Conservation (phyloP, 2,329 filamentous ascomycete species). For the Alternaria panax region DNA sequence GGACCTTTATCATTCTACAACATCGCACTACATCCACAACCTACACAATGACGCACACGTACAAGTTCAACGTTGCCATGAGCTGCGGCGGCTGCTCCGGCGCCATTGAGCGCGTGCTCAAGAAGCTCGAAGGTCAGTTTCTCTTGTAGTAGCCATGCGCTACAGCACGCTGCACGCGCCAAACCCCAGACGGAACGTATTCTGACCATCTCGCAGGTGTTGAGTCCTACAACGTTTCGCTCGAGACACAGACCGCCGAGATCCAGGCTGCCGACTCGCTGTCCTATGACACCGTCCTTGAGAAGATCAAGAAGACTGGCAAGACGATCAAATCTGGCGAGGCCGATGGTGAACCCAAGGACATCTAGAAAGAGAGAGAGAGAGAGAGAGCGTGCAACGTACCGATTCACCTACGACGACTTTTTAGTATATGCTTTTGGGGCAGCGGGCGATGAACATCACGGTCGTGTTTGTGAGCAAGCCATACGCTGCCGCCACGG, state of each 20-base stretch:
- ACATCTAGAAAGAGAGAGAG: slow-evolving; percentile 38
- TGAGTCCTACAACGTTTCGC: slow-evolving; percentile 84
- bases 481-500: slow-evolving; percentile 12
- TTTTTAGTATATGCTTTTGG: slow-evolving; percentile 25
- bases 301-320: slow-evolving; percentile 92
- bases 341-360: slow-evolving; percentile 65
- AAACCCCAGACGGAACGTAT: neutral
- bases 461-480: slow-evolving; percentile 11
- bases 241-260: slow-evolving; percentile 83
- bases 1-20: slow-evolving; percentile 1
- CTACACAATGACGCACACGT: slow-evolving; percentile 75
- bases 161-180: neutral
- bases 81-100: slow-evolving; percentile 95
- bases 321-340: slow-evolving; percentile 85
- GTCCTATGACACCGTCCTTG: slow-evolving; percentile 80
- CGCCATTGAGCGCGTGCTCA: slow-evolving; percentile 88
- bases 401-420: neutral
- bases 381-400: no score
- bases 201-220: slow-evolving; percentile 67
- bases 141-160: slow-evolving; percentile 3
- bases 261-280: slow-evolving; percentile 74
- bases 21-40: slow-evolving; percentile 9
- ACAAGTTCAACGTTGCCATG: slow-evolving; percentile 96
- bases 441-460: slow-evolving; percentile 28
- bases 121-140: slow-evolving; percentile 82